Percentiles rank a stretch among this genome's conserved stretches.
Evolutionary conservation across 441 rosid species (phyloP).

Genomic region (Populus tomentosa): DNA sequence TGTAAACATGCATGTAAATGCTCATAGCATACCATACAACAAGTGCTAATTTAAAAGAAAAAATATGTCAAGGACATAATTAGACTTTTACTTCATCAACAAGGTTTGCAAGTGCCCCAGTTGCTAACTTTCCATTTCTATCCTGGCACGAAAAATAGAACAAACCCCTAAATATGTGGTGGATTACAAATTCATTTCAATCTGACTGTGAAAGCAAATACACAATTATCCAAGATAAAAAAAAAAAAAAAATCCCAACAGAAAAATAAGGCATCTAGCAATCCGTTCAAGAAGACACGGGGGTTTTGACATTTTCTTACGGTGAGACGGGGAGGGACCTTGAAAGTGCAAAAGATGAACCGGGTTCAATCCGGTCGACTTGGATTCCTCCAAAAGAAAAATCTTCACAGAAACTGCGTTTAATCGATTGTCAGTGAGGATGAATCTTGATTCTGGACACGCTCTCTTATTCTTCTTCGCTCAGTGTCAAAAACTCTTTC

Average conservation of each 20-base stretch:
- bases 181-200: background rate
- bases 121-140: conserved; percentile 57
- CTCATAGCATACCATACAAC: background rate
- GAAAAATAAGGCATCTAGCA: background rate
- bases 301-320: conserved; percentile 28
- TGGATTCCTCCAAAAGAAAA: conserved; percentile 63
- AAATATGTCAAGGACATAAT: too few species aligned
- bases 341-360: conserved; percentile 61
- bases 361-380: conserved; percentile 68
- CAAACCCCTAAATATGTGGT: background rate
- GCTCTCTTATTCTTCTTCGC: conserved; percentile 36
- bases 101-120: conserved; percentile 60
- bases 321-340: conserved; percentile 76
- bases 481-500: conserved; percentile 28
- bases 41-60: too few species aligned
- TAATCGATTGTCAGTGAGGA: conserved; percentile 34
- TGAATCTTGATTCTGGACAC: conserved; percentile 41
- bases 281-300: too few species aligned
- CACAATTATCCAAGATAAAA: conserved; percentile 49
- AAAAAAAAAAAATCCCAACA: background rate
- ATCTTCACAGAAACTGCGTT: conserved; percentile 59
- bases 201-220: conserved; percentile 28
- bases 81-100: conserved; percentile 55
- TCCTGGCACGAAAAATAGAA: conserved; percentile 41
- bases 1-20: background rate